A percentile compares a stretch with the other conserved stretches of the same genome.
phyloP scores from a whole-genome alignment of 140 eudicot genomes.

The Senecio squalidus region DNA sequence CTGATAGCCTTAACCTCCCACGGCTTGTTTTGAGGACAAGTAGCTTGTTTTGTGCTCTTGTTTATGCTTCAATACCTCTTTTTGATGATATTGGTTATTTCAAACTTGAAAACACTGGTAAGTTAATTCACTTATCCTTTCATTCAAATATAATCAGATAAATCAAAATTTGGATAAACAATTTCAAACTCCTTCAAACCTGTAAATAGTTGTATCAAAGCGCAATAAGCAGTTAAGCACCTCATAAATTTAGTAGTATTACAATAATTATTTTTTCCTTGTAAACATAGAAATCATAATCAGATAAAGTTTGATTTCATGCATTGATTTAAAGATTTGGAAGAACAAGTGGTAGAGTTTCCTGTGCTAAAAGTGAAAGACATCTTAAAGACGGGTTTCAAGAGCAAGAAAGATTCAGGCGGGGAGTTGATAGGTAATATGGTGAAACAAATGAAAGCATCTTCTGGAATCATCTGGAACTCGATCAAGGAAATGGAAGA shows the following conservation, averaged over 20 bases:
- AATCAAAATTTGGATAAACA: too few species aligned
- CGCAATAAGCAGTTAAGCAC: too few species aligned
- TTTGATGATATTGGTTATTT: slow-evolving; percentile 28
- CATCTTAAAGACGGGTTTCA: slow-evolving; percentile 22
- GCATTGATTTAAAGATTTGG: slow-evolving; percentile 25
- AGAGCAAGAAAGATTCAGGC: background rate
- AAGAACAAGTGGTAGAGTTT: slow-evolving; percentile 31
- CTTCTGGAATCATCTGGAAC: slow-evolving; percentile 52
- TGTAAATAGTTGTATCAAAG: too few species aligned
- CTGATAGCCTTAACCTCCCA: slow-evolving; percentile 33
- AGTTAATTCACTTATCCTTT: background rate
- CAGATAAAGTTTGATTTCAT: background rate
- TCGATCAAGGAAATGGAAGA: slow-evolving; percentile 47
- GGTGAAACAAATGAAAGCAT: slow-evolving; percentile 24
- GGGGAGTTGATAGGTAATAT: slow-evolving; percentile 7
- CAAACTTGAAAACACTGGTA: slow-evolving; percentile 1
- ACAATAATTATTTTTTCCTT: background rate
- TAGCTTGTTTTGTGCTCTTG: slow-evolving; percentile 15
- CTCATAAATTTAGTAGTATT: too few species aligned
- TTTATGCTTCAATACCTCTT: slow-evolving; percentile 22
- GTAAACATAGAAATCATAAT: background rate
- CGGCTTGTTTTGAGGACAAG: slow-evolving; percentile 31
- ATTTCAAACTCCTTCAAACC: too few species aligned
- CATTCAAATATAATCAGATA: too few species aligned
- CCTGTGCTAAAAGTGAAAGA: slow-evolving; percentile 49